Evolutionary conservation across 495 filamentous ascomycete species (phyloP).

Genomic region (Penicillium manginii): DNA sequence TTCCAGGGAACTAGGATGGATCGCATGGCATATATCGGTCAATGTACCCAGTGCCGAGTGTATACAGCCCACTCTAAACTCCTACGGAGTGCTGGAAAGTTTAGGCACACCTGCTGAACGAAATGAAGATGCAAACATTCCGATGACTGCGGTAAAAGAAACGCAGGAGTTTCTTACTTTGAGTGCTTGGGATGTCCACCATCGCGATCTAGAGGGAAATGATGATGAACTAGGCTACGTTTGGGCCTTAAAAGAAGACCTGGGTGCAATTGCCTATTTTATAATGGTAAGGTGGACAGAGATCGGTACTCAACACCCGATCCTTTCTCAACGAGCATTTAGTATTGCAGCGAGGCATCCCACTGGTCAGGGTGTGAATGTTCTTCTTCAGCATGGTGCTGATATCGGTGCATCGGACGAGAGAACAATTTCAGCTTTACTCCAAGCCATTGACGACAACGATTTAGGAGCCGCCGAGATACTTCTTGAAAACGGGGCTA

Average conservation of each 20-base stretch:
- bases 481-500: conserved; percentile 25
- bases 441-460: conserved; percentile 4
- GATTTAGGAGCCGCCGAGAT: conserved; percentile 6
- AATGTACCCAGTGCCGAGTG: conserved; percentile 5
- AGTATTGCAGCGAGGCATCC: conserved; percentile 16
- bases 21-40: conserved; percentile 29
- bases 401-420: conserved; percentile 16
- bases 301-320: conserved; percentile 3
- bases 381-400: conserved; percentile 17
- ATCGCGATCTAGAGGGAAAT: neutral
- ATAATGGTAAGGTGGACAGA: conserved; percentile 19
- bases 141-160: neutral
- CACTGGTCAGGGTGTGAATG: conserved; percentile 16
- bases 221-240: conserved; percentile 8
- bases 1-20: conserved; percentile 35
- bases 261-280: conserved; percentile 20
- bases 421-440: conserved; percentile 15
- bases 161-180: conserved; percentile 13
- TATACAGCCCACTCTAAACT: conserved; percentile 12
- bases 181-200: neutral
- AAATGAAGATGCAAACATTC: neutral
- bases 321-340: conserved; percentile 5
- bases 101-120: neutral
- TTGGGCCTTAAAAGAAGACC: conserved; percentile 12
- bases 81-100: conserved; percentile 1